These are phyloP conservation scores for Cyathus striatus DNA, from an alignment of 768 basidiomycete genomes.

Conservation along the genomic window DNA sequence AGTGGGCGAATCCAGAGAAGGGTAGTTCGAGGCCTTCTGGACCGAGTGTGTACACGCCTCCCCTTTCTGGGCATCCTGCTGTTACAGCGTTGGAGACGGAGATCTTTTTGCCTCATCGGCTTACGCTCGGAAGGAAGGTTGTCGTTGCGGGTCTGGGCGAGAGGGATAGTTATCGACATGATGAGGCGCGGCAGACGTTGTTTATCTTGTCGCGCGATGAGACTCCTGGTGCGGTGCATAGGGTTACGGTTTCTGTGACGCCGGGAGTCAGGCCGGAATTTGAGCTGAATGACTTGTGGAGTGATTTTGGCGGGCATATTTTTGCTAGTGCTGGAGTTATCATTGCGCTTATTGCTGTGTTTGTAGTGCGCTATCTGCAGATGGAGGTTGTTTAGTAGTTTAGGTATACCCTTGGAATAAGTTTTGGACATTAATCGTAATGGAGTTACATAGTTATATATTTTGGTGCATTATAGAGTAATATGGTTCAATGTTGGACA, in stretches of 20 bases:
- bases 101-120: constrained; percentile 67
- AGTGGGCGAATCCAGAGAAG: constrained; percentile 48
- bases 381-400: constrained; percentile 3
- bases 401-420: background rate
- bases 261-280: constrained; percentile 51
- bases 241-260: constrained; percentile 47
- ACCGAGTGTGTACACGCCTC: constrained; percentile 27
- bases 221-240: constrained; percentile 40
- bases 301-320: constrained; percentile 38
- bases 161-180: constrained; percentile 52
- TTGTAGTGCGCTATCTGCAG: too few species aligned
- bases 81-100: constrained; percentile 68
- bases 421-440: too few species aligned
- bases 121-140: constrained; percentile 54
- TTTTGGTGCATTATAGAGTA: too few species aligned
- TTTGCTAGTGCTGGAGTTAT: constrained; percentile 12
- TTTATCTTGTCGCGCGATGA: constrained; percentile 50
- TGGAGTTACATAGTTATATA: too few species aligned
- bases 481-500: too few species aligned
- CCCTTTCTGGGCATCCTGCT: constrained; percentile 29
- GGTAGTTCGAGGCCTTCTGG: constrained; percentile 6
- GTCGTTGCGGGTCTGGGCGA: constrained; percentile 50
- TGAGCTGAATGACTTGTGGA: constrained; percentile 58
- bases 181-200: constrained; percentile 67
- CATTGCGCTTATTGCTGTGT: constrained; percentile 12